A percentile compares a stretch with the other conserved stretches of the same genome.
These are phyloP conservation scores for Phytopythium boreale DNA, from an alignment of 352 stramenopile genomes.

Conservation along the genomic window DNA sequence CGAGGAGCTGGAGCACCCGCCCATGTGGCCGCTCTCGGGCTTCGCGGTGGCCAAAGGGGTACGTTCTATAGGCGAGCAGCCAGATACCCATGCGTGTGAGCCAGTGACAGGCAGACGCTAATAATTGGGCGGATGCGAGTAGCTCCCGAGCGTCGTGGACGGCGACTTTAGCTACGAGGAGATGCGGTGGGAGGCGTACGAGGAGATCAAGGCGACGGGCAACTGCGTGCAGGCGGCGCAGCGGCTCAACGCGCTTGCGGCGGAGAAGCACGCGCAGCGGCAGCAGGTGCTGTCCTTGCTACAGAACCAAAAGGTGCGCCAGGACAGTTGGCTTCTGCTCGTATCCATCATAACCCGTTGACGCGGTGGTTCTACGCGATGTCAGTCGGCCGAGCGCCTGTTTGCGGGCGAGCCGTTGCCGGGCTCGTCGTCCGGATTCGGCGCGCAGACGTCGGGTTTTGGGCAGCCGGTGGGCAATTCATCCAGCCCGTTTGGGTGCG, in stretches of 20 bases:
- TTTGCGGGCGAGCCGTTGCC: constrained; percentile 49
- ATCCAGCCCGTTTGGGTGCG: constrained; percentile 15
- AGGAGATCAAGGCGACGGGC: constrained; percentile 48
- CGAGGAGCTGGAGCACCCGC: constrained; percentile 51
- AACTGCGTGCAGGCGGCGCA: constrained; percentile 36
- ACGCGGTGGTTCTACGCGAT: not conserved
- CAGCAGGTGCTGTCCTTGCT: constrained; percentile 46
- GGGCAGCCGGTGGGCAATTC: constrained; percentile 5
- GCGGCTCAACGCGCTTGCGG: constrained; percentile 31
- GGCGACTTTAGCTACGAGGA: constrained; percentile 67
- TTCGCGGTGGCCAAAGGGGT: constrained; percentile 65
- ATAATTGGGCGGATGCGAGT: not conserved
- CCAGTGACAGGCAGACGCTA: not conserved
- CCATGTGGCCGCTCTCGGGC: constrained; percentile 61
- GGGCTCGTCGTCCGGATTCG: constrained; percentile 13
- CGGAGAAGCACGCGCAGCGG: constrained; percentile 49
- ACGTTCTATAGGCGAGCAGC: constrained; percentile 9
- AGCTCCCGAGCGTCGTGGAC: constrained; percentile 54
- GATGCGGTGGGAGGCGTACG: constrained; percentile 54
- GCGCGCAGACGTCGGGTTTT: constrained; percentile 5
- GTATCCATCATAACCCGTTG: not conserved
- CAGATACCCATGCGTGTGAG: not conserved
- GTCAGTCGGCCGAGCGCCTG: constrained; percentile 39
- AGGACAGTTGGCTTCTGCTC: not conserved
- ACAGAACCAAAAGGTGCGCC: constrained; percentile 29